Conservation (phyloP, 139 green algal species). For the Limnomonas spitsbergensis region DNA sequence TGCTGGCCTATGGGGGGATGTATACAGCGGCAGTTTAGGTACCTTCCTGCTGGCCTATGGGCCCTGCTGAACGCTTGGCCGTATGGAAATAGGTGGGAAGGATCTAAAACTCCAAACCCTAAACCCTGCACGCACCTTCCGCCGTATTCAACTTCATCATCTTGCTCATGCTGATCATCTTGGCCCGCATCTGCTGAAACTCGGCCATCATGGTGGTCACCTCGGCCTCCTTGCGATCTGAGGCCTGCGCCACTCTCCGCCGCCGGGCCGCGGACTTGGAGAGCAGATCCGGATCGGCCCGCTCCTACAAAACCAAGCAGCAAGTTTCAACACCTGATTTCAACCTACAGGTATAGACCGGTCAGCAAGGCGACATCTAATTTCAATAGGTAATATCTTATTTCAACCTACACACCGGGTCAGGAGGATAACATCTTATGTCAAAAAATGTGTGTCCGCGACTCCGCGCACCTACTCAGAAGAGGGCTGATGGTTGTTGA, state of each 20-base stretch:
- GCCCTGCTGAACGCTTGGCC: no score
- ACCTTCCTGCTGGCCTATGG: no score
- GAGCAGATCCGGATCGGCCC: slow-evolving; percentile 81
- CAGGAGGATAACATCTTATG: no score
- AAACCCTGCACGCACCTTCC: not conserved
- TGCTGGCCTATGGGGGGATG: not conserved
- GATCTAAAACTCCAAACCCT: no score
- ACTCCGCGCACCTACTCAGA: no score
- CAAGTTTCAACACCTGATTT: not conserved
- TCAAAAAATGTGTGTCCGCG: no score
- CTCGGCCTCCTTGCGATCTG: slow-evolving; percentile 62
- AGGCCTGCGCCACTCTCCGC: slow-evolving; percentile 54
- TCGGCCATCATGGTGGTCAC: slow-evolving; percentile 70
- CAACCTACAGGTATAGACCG: no score
- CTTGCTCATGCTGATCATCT: slow-evolving; percentile 50
- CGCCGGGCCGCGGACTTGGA: slow-evolving; percentile 62
- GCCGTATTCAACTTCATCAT: slow-evolving; percentile 20
- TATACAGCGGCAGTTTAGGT: not conserved
- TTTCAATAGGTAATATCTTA: no score
- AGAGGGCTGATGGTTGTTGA: no score
- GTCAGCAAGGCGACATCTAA: no score
- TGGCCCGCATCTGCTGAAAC: slow-evolving; percentile 75
- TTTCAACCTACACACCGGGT: no score
- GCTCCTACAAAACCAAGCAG: slow-evolving; percentile 59
- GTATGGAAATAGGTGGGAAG: no score